Base-by-base conservation (phyloP, 148 eudicot genomes). In the Chenopodium suecicum region DNA sequence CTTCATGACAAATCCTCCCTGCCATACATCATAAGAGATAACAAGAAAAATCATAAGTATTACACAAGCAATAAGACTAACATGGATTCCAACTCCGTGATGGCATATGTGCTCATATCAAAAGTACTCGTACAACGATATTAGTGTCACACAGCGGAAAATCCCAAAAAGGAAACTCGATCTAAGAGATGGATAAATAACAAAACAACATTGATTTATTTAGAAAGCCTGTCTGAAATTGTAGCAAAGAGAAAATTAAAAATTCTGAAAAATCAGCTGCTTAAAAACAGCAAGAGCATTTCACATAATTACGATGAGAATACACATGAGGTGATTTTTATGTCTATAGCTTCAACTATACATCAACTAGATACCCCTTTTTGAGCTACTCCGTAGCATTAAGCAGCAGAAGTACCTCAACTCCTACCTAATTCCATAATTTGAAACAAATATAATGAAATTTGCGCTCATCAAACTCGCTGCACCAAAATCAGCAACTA, bases 1-100 rank as follows among this genome's bases (percentile, higher is more conserved):
- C 84, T 73, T 73, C 84, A 84, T 85, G 78, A 80, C 85, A 84
- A 83, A 77, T 80, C 22, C 37, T 71, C 81, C 9, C 66, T 80
- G 79, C 74, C 62, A 32, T 27, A 52, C 25, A 19, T 13, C 74
- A 52, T 37, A 65, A 9, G 69, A 66, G 27, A 29, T 78, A 47
- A 70, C 75, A 41, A 73, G 27, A 76, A 77, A 34, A 46, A 47
- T 58, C 19, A 68, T 76, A 65, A 58, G 62, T 54, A 73, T 62
- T 74, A 50, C 7, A 19, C 17, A 64, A 66, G 52, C 32, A 56
- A 74, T 70, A 70, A 74, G 46, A 63, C 46, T 58, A 23, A 5
- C 1, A 74, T 73, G 52, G 48, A 47, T 73, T 73, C 19, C 62
- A 46, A 23, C 2, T 48, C 60, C 34, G 75, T 12, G 71, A 32